phyloP scores from a whole-genome alignment of 495 filamentous ascomycete genomes.

The Parathielavia hyrcaniae region DNA sequence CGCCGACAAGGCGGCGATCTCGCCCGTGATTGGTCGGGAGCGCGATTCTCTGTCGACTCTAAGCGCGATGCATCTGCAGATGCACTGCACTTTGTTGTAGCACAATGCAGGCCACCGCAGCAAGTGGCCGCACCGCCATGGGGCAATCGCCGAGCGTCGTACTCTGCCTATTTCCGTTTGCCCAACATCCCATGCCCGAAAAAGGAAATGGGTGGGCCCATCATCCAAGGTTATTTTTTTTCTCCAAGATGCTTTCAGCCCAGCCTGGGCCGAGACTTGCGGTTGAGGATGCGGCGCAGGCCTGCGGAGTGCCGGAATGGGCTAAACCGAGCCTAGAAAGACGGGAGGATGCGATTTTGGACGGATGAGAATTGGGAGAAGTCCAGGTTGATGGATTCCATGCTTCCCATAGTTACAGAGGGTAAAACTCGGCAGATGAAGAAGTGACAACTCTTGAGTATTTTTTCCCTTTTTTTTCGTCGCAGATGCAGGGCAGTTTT shows the following conservation, averaged over 20 bases:
- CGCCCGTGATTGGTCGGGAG: background rate
- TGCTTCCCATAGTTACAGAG: no score
- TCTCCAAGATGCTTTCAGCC: background rate
- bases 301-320: conserved; percentile 7
- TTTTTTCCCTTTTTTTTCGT: no score
- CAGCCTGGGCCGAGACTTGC: background rate
- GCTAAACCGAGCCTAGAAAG: conserved; percentile 1
- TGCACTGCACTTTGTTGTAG: background rate
- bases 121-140: conserved; percentile 16
- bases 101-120: conserved; percentile 8
- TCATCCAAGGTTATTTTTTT: background rate
- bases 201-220: background rate
- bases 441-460: no score
- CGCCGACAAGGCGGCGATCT: background rate
- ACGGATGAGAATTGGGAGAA: no score
- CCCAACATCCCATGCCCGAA: no score
- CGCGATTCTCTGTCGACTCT: conserved; percentile 9
- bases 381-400: no score
- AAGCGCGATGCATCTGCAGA: conserved; percentile 13
- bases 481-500: no score
- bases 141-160: conserved; percentile 11
- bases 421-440: no score
- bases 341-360: background rate
- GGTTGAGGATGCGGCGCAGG: conserved; percentile 1
- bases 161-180: background rate